Percentiles rank a stretch among this genome's conserved stretches.
Evolutionary conservation across 495 filamentous ascomycete species (phyloP).

Genomic region (Podospora sp.): DNA sequence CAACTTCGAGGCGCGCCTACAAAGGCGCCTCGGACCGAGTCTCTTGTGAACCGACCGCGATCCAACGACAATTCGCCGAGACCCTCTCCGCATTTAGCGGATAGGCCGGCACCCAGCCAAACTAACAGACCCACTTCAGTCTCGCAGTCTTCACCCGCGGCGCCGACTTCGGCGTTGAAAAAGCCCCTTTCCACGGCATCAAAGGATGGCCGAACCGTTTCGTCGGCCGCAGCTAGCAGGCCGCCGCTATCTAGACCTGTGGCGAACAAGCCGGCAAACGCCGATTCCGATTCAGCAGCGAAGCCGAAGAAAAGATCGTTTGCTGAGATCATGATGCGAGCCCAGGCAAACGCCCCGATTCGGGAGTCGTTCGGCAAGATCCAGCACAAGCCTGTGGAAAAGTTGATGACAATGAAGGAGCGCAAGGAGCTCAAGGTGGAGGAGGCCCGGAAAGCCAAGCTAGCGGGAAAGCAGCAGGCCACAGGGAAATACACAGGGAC

Average conservation of each 20-base stretch:
- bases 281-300: constrained; percentile 35
- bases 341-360: constrained; percentile 54
- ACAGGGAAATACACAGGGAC: constrained; percentile 30
- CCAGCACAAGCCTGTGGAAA: constrained; percentile 58
- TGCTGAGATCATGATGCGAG: constrained; percentile 68
- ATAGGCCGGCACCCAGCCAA: constrained; percentile 8
- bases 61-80: constrained; percentile 23
- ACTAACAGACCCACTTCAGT: constrained; percentile 4
- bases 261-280: constrained; percentile 20
- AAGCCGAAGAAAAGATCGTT: constrained; percentile 65
- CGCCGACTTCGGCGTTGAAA: constrained; percentile 25
- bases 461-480: constrained; percentile 11
- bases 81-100: constrained; percentile 23
- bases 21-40: constrained; percentile 38
- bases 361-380: constrained; percentile 56
- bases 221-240: constrained; percentile 13
- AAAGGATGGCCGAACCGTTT: not conserved
- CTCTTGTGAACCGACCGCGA: constrained; percentile 23
- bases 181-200: not conserved
- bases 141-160: constrained; percentile 9
- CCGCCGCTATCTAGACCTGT: constrained; percentile 26
- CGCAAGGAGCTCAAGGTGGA: constrained; percentile 47
- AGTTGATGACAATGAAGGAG: constrained; percentile 48
- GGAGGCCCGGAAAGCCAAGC: constrained; percentile 30
- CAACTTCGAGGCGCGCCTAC: constrained; percentile 34